Percentiles rank a stretch among this genome's conserved stretches.
phyloP scores from a whole-genome alignment of 192 early-diverging fungal genomes.

The Allomyces arbusculus region DNA sequence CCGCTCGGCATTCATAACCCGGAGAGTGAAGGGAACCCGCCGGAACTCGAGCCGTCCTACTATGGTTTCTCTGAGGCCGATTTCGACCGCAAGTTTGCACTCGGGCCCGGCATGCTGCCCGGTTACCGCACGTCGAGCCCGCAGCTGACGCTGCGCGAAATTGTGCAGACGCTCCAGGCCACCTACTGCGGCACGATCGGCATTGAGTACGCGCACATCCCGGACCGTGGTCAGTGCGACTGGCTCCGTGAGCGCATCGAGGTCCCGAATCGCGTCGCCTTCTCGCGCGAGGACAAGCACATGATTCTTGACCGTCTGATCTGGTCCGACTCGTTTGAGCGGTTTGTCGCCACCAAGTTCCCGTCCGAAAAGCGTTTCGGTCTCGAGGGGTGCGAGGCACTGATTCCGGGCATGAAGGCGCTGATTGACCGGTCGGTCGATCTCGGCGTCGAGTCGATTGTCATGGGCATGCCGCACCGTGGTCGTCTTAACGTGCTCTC shows the following conservation, averaged over 20 bases:
- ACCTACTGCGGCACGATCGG: conserved; percentile 90
- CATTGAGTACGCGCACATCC: conserved; percentile 96
- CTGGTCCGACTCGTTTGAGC: conserved; percentile 93
- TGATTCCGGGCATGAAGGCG: conserved; percentile 97
- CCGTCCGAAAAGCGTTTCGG: conserved; percentile 95
- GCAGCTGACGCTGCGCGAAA: conserved; percentile 71
- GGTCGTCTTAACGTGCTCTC: conserved; percentile 94
- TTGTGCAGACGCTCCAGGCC: conserved; percentile 53
- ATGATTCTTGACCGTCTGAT: conserved; percentile 88
- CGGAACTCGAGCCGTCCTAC: conserved; percentile 64
- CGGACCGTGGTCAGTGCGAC: conserved; percentile 85
- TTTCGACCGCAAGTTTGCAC: conserved; percentile 71
- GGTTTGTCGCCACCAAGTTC: conserved; percentile 89
- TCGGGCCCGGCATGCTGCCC: conserved; percentile 89
- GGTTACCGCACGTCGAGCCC: conserved; percentile 54
- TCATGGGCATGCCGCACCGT: conserved; percentile 99
- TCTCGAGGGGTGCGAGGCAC: conserved; percentile 86
- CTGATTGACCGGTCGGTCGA: conserved; percentile 93
- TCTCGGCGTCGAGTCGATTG: conserved; percentile 79
- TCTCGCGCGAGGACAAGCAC: conserved; percentile 70
- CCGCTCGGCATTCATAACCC: conserved; percentile 66
- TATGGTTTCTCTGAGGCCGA: conserved; percentile 91
- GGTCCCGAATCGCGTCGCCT: conserved; percentile 71
- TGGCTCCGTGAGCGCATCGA: conserved; percentile 89
- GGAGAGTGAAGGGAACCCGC: conserved; percentile 32